Evolutionary conservation across 2,329 filamentous ascomycete genomes (phyloP).

Genomic region (Hymenoscyphus infarciens): DNA sequence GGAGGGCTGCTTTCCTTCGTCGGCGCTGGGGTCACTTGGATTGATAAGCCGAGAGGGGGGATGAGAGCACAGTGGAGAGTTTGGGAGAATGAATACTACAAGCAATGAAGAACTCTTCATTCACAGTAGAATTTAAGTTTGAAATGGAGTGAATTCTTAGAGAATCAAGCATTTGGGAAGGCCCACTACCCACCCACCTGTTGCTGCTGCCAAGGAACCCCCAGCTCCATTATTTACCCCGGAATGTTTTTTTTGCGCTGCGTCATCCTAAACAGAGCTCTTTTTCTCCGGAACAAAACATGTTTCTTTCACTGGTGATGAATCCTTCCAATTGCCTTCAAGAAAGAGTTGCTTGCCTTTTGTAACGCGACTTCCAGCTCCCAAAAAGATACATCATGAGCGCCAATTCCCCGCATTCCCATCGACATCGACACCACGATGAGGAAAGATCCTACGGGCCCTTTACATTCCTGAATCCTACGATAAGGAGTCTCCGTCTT

Average conservation of each 20-base stretch:
- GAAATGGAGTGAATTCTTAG: neutral
- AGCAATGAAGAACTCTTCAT: no score
- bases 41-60: no score
- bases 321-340: neutral
- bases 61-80: no score
- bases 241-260: neutral
- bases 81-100: no score
- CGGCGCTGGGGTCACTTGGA: no score
- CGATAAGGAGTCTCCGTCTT: constrained; percentile 23
- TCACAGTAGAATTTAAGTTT: neutral
- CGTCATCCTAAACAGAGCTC: neutral
- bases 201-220: neutral
- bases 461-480: constrained; percentile 48
- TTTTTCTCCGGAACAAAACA: neutral
- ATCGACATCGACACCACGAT: constrained; percentile 6
- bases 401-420: neutral
- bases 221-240: neutral
- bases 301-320: neutral
- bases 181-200: no score
- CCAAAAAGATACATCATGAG: constrained; percentile 5
- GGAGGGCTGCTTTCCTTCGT: no score
- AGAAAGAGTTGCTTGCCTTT: neutral
- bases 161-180: neutral
- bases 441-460: constrained; percentile 36
- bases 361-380: neutral